Conservation (phyloP, 1,284 basidiomycete species). For the Pseudozyma tsukubaensis region DNA sequence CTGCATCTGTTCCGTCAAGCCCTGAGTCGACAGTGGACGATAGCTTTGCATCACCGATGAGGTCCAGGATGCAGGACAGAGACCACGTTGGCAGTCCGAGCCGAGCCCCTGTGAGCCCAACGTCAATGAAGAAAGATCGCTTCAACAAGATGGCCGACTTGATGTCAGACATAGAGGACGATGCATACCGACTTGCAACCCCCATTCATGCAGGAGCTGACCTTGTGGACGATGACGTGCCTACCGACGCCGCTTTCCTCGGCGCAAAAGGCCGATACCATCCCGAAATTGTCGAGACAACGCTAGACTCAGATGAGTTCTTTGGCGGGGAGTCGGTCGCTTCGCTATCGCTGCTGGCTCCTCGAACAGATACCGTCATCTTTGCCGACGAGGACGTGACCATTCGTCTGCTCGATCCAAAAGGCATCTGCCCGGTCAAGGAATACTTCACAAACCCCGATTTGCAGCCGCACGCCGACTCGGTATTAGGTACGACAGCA, state of each 20-base stretch:
- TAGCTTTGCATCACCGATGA: background rate
- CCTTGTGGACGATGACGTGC: constrained; percentile 90
- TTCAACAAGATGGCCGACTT: constrained; percentile 30
- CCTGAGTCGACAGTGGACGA: background rate
- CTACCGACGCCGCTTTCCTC: constrained; percentile 86
- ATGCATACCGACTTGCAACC: constrained; percentile 80
- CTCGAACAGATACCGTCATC: constrained; percentile 71
- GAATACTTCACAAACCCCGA: constrained; percentile 55
- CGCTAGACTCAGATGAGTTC: constrained; percentile 72
- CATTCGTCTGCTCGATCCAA: constrained; percentile 78
- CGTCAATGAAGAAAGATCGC: background rate
- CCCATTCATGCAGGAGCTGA: constrained; percentile 78
- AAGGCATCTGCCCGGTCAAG: constrained; percentile 71
- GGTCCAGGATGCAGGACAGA: background rate
- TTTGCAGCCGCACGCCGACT: constrained; percentile 32
- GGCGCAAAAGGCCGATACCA: constrained; percentile 72
- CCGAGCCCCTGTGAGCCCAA: background rate
- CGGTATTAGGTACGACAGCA: constrained; percentile 24
- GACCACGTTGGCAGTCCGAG: background rate
- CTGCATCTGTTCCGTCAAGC: background rate
- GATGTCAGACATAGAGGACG: constrained; percentile 80
- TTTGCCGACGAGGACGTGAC: constrained; percentile 84
- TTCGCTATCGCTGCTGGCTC: constrained; percentile 45
- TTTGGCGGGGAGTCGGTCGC: constrained; percentile 64
- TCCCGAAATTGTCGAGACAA: constrained; percentile 76